Evolutionary conservation across 495 filamentous ascomycete species (phyloP).

Genomic region (Penicillium psychrofluorescens): DNA sequence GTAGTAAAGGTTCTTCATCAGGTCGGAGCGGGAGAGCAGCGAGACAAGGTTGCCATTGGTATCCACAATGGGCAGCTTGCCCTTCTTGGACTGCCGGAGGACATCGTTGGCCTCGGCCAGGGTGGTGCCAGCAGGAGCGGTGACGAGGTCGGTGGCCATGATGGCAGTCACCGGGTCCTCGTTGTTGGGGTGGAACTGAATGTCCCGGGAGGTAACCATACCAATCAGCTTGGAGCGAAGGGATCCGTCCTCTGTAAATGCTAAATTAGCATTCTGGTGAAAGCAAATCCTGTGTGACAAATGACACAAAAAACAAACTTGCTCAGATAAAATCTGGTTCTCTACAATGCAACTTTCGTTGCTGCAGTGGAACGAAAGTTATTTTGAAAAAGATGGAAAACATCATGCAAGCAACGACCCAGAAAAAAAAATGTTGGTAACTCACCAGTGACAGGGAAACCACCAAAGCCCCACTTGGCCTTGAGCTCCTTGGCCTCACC

Average conservation of each 20-base stretch:
- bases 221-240: constrained; percentile 91
- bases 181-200: constrained; percentile 77
- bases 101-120: constrained; percentile 87
- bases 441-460: constrained; percentile 98
- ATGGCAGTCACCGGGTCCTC: constrained; percentile 73
- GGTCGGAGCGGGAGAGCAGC: constrained; percentile 90
- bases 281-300: constrained; percentile 18
- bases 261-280: constrained; percentile 21
- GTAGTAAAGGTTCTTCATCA: constrained; percentile 98
- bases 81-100: constrained; percentile 93
- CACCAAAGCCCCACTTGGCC: constrained; percentile 97
- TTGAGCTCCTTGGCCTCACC: constrained; percentile 88
- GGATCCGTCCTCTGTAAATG: constrained; percentile 69
- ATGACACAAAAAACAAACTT: constrained; percentile 5
- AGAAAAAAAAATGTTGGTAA: constrained; percentile 14
- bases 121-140: constrained; percentile 76
- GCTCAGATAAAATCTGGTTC: constrained; percentile 44
- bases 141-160: constrained; percentile 95
- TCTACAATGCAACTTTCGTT: constrained; percentile 79
- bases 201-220: constrained; percentile 95
- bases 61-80: constrained; percentile 97
- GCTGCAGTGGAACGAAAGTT: constrained; percentile 99
- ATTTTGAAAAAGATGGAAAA: constrained; percentile 62
- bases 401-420: constrained; percentile 49
- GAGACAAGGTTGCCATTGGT: constrained; percentile 78